phyloP scores from a whole-genome alignment of 2,329 filamentous ascomycete genomes.

The Podosphaera xanthii region DNA sequence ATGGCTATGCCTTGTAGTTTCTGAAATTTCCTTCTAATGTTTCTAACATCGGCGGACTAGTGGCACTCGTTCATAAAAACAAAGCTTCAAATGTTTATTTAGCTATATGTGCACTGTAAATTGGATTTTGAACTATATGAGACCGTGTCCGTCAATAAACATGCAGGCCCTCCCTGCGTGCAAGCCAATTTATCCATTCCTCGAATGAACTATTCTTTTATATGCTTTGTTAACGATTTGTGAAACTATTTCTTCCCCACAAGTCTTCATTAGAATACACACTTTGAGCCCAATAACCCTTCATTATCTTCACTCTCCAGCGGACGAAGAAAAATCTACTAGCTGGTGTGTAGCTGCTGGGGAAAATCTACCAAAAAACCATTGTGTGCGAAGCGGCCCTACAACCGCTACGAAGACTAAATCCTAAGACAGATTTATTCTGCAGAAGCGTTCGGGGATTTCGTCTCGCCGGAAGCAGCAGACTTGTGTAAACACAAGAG shows the following conservation, averaged over 20 bases:
- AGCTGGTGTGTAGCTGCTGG: background rate
- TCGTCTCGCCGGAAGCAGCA: background rate
- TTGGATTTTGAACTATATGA: too few relatives aligned
- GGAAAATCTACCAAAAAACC: background rate
- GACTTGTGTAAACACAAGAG: background rate
- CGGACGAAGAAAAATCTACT: background rate
- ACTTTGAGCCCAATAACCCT: background rate
- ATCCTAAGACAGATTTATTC: background rate
- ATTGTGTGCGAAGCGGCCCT: background rate
- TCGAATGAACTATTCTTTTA: too few relatives aligned
- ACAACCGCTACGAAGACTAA: background rate
- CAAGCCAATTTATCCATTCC: too few relatives aligned
- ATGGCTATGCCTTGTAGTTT: too few relatives aligned
- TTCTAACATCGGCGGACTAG: too few relatives aligned
- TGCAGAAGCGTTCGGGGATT: background rate
- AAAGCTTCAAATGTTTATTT: too few relatives aligned
- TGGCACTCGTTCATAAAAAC: too few relatives aligned
- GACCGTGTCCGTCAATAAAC: too few relatives aligned
- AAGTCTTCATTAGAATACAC: background rate
- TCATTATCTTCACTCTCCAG: background rate
- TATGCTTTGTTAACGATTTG: too few relatives aligned
- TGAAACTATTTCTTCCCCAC: background rate
- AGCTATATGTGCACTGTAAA: too few relatives aligned
- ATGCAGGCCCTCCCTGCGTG: too few relatives aligned
- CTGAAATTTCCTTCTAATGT: too few relatives aligned